phyloP scores from a whole-genome alignment of 2,329 filamentous ascomycete genomes.

The Neonectria ditissima region DNA sequence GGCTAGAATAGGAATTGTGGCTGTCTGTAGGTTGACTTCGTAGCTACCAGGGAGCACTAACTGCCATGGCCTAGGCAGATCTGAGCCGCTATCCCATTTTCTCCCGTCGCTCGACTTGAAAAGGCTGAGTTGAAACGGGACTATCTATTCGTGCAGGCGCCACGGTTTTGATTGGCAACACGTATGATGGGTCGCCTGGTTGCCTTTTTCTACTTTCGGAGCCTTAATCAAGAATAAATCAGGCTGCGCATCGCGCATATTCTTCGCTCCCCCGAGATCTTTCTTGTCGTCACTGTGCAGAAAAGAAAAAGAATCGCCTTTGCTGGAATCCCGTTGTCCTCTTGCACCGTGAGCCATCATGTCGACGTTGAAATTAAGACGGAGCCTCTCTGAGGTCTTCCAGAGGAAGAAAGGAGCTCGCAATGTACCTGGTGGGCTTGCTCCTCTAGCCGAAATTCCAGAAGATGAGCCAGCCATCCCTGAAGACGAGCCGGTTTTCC shows the following conservation, averaged over 20 bases:
- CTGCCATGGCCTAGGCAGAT: too few species aligned
- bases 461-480: background rate
- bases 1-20: too few species aligned
- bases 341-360: background rate
- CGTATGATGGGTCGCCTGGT: background rate
- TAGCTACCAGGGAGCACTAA: too few species aligned
- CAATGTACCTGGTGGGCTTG: background rate
- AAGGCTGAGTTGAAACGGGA: background rate
- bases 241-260: background rate
- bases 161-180: background rate
- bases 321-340: background rate
- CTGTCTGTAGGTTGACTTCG: too few species aligned
- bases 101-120: too few species aligned
- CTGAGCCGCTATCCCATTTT: too few species aligned
- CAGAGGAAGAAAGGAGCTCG: background rate
- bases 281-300: background rate
- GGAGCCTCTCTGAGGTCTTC: slow-evolving; percentile 14
- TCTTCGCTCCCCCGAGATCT: background rate
- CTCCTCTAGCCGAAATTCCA: background rate
- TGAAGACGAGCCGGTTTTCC: too few species aligned
- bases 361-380: slow-evolving; percentile 8
- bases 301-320: too few species aligned
- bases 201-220: background rate
- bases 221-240: background rate
- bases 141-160: background rate